These are phyloP conservation scores for Zoysia japonica DNA, from an alignment of 176 grass and related monocot genomes.

Conservation along the genomic window DNA sequence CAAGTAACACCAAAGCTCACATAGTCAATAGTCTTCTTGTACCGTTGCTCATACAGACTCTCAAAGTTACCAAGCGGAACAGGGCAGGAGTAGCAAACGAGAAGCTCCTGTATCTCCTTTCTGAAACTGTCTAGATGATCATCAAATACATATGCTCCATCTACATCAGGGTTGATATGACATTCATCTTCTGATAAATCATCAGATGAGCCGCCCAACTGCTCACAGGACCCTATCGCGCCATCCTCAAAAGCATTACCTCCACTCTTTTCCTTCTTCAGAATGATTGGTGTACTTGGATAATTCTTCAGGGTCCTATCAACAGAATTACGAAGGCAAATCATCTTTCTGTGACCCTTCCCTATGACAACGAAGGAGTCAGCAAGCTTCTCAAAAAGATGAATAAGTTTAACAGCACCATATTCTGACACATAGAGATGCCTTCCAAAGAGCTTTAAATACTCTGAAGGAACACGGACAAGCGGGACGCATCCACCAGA, in stretches of 20 bases:
- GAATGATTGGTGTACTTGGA: conserved; percentile 55
- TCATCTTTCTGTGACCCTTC: conserved; percentile 71
- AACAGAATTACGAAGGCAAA: conserved; percentile 71
- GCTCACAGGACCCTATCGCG: conserved; percentile 37
- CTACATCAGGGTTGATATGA: conserved; percentile 44
- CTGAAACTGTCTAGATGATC: conserved; percentile 58
- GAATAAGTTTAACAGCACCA: conserved; percentile 59
- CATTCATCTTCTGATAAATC: conserved; percentile 75
- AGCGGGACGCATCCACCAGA: conserved; percentile 73
- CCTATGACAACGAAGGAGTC: conserved; percentile 81
- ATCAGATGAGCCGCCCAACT: conserved; percentile 67
- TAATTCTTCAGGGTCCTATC: conserved; percentile 66
- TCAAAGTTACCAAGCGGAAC: conserved; percentile 59
- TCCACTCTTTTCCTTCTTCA: conserved; percentile 67
- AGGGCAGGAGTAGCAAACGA: conserved; percentile 80
- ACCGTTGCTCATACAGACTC: conserved; percentile 69
- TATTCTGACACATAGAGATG: conserved; percentile 73
- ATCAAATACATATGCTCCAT: conserved; percentile 51
- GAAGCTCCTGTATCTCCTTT: conserved; percentile 83
- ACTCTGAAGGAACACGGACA: conserved; percentile 71
- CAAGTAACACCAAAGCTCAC: conserved; percentile 60
- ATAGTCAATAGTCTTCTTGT: conserved; percentile 80
- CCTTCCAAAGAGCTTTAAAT: conserved; percentile 71
- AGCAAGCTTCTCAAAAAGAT: conserved; percentile 70
- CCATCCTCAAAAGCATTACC: conserved; percentile 43